These are phyloP conservation scores for Lunasporangiospora selenospora DNA, from an alignment of 192 early-diverging fungal species.

Conservation along the genomic window DNA sequence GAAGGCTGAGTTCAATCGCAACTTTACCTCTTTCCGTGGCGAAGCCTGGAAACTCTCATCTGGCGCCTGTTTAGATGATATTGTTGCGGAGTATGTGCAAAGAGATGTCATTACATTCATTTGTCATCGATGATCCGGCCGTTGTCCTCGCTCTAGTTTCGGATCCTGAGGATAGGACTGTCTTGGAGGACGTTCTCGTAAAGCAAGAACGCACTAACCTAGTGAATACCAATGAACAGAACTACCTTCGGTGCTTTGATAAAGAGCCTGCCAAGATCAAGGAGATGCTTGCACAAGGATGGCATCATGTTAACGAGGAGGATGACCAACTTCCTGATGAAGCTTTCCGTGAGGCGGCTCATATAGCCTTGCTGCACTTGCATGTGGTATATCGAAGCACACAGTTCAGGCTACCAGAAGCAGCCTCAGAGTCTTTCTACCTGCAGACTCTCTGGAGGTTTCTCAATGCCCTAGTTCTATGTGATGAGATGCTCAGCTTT, in stretches of 20 bases:
- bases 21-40: not conserved
- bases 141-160: not conserved
- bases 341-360: not conserved
- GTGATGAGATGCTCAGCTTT: not conserved
- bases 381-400: no score
- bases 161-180: not conserved
- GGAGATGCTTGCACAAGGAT: not conserved
- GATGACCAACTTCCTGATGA: not conserved
- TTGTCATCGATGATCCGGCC: slow-evolving; percentile 5
- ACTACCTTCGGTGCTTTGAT: not conserved
- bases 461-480: not conserved
- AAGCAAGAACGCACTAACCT: not conserved
- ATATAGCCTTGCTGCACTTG: slow-evolving; percentile 1
- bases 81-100: slow-evolving; percentile 5
- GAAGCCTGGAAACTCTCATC: slow-evolving; percentile 1
- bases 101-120: slow-evolving; percentile 3
- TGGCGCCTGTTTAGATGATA: slow-evolving; percentile 4
- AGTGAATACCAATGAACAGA: not conserved
- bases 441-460: slow-evolving; percentile 2
- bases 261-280: not conserved
- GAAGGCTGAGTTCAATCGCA: not conserved
- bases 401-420: not conserved
- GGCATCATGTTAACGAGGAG: not conserved
- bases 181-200: not conserved
- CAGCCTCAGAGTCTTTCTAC: not conserved